These are phyloP conservation scores for Hericium rajendrae DNA, from an alignment of 768 basidiomycete species.

Conservation along the genomic window DNA sequence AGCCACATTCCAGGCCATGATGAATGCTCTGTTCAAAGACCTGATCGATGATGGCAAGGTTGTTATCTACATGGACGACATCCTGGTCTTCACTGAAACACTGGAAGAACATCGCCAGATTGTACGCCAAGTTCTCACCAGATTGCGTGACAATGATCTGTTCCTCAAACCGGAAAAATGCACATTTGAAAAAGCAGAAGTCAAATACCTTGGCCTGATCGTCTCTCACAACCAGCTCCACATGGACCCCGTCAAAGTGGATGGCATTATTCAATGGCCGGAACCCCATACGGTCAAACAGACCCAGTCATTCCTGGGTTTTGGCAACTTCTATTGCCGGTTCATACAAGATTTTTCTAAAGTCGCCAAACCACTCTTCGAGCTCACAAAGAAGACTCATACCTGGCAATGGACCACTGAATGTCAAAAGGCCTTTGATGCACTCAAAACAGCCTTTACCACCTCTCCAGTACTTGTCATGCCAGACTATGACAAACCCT, in stretches of 20 bases:
- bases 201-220: too few species aligned
- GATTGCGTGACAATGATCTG: background rate
- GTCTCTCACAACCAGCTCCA: conserved; percentile 6
- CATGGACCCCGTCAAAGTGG: conserved; percentile 32
- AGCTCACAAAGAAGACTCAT: background rate
- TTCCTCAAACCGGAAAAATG: too few species aligned
- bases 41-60: too few species aligned
- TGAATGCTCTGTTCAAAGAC: too few species aligned
- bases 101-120: background rate
- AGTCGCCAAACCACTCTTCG: background rate
- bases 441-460: background rate
- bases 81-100: too few species aligned
- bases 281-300: conserved; percentile 22
- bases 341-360: background rate
- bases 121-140: background rate
- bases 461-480: background rate
- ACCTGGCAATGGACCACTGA: background rate
- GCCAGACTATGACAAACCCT: background rate
- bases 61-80: too few species aligned
- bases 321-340: background rate
- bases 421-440: background rate
- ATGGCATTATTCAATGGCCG: conserved; percentile 30
- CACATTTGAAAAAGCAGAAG: too few species aligned
- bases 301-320: conserved; percentile 16
- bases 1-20: too few species aligned